Conservation (phyloP, 441 rosid species). For the Codiaeum variegatum region DNA sequence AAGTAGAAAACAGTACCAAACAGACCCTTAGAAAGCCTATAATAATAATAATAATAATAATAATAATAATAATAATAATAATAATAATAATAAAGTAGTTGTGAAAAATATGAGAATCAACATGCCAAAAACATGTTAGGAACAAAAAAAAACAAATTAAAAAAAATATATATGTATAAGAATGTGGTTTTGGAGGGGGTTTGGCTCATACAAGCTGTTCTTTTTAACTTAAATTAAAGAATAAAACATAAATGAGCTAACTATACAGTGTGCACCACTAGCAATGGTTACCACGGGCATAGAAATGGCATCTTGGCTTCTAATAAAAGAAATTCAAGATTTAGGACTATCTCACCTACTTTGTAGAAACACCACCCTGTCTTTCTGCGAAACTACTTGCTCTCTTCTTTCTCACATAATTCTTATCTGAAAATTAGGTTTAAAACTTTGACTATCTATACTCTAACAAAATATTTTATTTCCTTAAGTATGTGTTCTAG, state of each 20-base stretch:
- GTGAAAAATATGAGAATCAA: no score
- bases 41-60: no score
- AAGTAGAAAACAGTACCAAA: no score
- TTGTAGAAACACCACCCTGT: slow-evolving; percentile 19
- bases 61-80: no score
- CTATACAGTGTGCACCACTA: background rate
- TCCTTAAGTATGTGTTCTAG: background rate
- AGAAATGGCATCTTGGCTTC: background rate
- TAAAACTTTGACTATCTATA: background rate
- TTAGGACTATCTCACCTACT: slow-evolving; percentile 32
- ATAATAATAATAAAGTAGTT: no score
- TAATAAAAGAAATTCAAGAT: slow-evolving; percentile 35
- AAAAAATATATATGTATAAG: no score
- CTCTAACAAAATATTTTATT: background rate
- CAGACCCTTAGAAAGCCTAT: no score
- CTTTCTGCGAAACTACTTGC: slow-evolving; percentile 23
- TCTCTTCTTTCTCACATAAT: slow-evolving; percentile 15
- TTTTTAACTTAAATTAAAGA: background rate
- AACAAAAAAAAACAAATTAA: no score
- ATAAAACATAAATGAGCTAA: background rate
- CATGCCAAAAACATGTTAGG: no score
- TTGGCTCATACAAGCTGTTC: background rate
- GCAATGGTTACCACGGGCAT: background rate
- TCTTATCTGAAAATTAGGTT: slow-evolving; percentile 44
- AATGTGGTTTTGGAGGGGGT: no score